A percentile compares a stretch with the other conserved stretches of the same genome.
These are phyloP conservation scores for Penicillium silybi DNA, from an alignment of 495 filamentous ascomycete species.

Conservation along the genomic window DNA sequence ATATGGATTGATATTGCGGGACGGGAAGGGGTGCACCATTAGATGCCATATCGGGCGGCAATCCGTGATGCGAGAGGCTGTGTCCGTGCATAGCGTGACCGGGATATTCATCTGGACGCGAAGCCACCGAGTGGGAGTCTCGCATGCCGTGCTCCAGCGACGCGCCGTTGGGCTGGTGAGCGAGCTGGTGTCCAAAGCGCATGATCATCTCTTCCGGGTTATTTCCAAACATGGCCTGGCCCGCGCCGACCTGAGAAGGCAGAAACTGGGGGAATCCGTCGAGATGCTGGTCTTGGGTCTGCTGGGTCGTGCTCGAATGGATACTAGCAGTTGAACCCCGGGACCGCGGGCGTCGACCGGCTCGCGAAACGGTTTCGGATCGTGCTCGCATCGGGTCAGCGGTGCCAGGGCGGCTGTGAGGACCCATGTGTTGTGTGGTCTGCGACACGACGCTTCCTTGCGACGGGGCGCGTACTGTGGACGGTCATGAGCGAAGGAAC, in stretches of 20 bases:
- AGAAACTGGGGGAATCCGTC: constrained; percentile 49
- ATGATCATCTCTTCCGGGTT: constrained; percentile 65
- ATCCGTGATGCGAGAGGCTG: constrained; percentile 37
- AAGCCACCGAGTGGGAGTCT: constrained; percentile 44
- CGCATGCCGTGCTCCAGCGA: constrained; percentile 50
- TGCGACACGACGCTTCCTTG: constrained; percentile 35
- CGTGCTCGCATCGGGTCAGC: constrained; percentile 50
- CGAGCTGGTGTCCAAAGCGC: constrained; percentile 52
- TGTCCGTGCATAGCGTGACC: constrained; percentile 48
- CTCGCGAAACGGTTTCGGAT: constrained; percentile 57
- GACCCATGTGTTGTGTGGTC: constrained; percentile 33
- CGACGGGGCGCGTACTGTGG: constrained; percentile 24
- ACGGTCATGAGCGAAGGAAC: neutral
- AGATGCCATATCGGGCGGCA: constrained; percentile 26
- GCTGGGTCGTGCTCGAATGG: constrained; percentile 64
- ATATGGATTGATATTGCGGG: constrained; percentile 56
- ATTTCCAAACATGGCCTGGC: constrained; percentile 43
- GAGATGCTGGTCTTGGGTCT: constrained; percentile 59
- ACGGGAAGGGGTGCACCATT: constrained; percentile 34
- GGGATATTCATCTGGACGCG: constrained; percentile 44
- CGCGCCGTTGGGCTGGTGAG: constrained; percentile 50
- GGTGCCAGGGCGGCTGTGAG: constrained; percentile 43
- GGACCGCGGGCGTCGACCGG: constrained; percentile 66
- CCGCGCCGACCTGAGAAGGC: constrained; percentile 50
- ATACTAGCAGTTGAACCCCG: constrained; percentile 83